These are phyloP conservation scores for Rhizophlyctis rosea DNA, from an alignment of 192 early-diverging fungal species.

Conservation along the genomic window DNA sequence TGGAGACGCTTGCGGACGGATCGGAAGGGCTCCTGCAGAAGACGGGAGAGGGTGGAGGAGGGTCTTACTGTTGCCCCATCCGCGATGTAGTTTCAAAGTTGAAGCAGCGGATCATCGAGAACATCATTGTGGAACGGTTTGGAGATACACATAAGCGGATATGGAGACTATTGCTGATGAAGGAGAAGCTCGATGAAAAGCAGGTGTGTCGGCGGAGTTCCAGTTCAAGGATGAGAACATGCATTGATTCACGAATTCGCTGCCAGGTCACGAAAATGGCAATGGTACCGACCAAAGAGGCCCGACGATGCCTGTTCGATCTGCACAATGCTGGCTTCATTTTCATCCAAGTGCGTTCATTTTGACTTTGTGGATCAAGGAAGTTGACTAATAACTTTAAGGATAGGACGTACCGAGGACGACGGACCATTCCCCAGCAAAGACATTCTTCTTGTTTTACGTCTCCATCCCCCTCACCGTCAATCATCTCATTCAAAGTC, in stretches of 20 bases:
- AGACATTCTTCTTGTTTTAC: conserved; percentile 44
- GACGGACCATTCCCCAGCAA: conserved; percentile 38
- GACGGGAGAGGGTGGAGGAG: conserved; percentile 37
- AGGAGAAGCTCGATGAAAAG: conserved; percentile 43
- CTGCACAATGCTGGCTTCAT: conserved; percentile 37
- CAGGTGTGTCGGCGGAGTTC: conserved; percentile 17
- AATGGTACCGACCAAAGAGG: conserved; percentile 36
- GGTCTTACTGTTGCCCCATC: conserved; percentile 32
- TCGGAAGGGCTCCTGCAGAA: conserved; percentile 33
- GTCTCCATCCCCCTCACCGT: conserved; percentile 34
- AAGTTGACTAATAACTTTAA: too few relatives aligned
- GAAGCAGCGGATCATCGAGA: conserved; percentile 26
- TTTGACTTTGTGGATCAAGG: neutral
- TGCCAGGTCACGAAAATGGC: conserved; percentile 43
- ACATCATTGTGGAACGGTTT: conserved; percentile 33
- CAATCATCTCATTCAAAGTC: conserved; percentile 26
- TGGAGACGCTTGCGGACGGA: conserved; percentile 35
- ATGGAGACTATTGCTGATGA: conserved; percentile 37
- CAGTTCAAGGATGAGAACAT: neutral
- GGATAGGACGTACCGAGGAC: conserved; percentile 52
- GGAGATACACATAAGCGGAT: conserved; percentile 37
- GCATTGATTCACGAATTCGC: conserved; percentile 1
- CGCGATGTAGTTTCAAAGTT: conserved; percentile 7
- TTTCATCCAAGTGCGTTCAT: conserved; percentile 41
- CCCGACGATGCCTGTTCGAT: conserved; percentile 34